Base-by-base conservation (phyloP, 768 basidiomycete genomes). In the Strobilomyces echinocephalus region DNA sequence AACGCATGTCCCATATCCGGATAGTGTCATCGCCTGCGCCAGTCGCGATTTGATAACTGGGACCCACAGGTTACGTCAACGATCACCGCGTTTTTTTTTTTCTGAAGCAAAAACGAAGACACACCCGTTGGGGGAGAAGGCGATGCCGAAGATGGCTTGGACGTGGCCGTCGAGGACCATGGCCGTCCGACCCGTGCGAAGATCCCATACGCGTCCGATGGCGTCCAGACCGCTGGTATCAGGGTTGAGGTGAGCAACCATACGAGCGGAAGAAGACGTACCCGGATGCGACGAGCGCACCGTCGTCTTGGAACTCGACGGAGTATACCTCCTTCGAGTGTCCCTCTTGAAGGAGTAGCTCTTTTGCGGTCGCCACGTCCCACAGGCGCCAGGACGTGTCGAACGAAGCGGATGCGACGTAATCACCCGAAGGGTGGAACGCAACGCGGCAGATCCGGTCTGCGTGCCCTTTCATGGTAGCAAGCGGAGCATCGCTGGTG, bases 121-220 rank as follows among this genome's bases (percentile, higher is more conserved):
- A 56, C 66, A 95, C 93, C 95, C 93, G 63, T 95, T 97, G 6
- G 95, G 95, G 30, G 94, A 94, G 72, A 98, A 99, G 51, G 84
- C 87, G 58, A 95, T 87, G 5, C 90, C 76, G 55, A 91, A 87
- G 58, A 99, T 93, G 56, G 91, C 87, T 70, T 95, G 86, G 2
- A 95, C 88, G 59, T 99, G 97, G 1, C 97, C 97, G 58, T 98
- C 95, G 34, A 99, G 82, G 4, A 98, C 93, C 94, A 97, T 97
- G 0, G 94, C 93, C 1, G 95, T 97, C 63, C 91, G 78, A 8
- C 97, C 97, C 14, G 94, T 95, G 44, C 97, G 82, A 18, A 95
- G 68, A 71, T 99, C 97, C 97, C 97, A 99, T 5, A 98, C 88
- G 31, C 97, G 85, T 1, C 93, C 97, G 63, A 98, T 93, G 2